Evolutionary conservation across 2,329 filamentous ascomycete genomes (phyloP).

Genomic region (Fusarium drepaniforme): DNA sequence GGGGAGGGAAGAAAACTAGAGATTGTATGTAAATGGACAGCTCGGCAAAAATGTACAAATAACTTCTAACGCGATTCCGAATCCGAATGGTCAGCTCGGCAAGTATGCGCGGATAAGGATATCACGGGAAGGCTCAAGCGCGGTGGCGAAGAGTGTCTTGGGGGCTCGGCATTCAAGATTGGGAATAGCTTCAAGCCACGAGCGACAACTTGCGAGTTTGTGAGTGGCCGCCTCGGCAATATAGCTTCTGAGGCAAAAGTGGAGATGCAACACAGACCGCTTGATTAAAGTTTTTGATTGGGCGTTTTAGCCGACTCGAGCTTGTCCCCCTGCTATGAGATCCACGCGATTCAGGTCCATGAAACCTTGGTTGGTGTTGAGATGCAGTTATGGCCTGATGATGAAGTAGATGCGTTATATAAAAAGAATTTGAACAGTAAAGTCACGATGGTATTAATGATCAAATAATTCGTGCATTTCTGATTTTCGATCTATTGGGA

Average conservation of each 20-base stretch:
- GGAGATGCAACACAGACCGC: neutral
- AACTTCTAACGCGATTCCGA: neutral
- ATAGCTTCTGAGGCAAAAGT: neutral
- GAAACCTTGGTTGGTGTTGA: slow-evolving; percentile 1
- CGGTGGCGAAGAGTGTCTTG: neutral
- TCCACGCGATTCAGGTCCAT: neutral
- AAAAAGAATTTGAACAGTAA: neutral
- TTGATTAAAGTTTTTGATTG: neutral
- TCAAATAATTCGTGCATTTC: neutral
- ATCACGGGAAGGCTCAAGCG: neutral
- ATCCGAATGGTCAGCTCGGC: neutral
- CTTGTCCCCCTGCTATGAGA: neutral
- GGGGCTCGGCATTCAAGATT: neutral
- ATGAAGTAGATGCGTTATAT: neutral
- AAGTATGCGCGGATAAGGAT: neutral
- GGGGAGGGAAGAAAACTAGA: neutral
- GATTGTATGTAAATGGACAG: slow-evolving; percentile 18
- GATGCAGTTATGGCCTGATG: neutral
- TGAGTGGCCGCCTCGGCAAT: neutral
- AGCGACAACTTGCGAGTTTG: neutral
- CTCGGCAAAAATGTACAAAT: slow-evolving; percentile 25
- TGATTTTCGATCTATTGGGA: neutral
- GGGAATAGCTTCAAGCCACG: slow-evolving; percentile 1
- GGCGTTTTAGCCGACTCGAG: neutral
- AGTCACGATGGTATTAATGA: neutral